Evolutionary conservation across 2,329 filamentous ascomycete species (phyloP), one percentile per base, ranked within the genome.

Genomic region (Magnaporthiopsis incrustans): DNA sequence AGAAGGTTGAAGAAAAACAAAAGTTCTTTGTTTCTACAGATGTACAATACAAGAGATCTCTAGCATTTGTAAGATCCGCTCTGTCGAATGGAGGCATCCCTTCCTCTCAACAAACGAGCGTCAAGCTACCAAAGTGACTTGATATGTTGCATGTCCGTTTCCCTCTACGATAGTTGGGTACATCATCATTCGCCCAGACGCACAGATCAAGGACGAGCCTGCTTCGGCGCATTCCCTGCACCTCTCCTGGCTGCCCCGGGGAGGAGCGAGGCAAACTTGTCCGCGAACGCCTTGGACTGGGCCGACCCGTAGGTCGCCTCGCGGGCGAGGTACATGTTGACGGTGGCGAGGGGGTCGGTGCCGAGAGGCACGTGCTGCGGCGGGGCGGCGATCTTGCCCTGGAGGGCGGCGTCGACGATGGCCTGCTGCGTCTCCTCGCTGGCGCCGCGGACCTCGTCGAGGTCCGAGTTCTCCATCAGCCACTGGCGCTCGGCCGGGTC

Each of bases 241-340:
- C 59, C 33, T 30, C 32, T 11, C 59, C 33, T 60, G 59, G 59
- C 18, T 18, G 64, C 35, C 32, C 62, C 64, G 11, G 73, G 70
- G 63, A 75, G 66, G 67, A 75, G 66, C 60, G 65, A 65, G 38
- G 66, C 66, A 26, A 76, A 64, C 71, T 73, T 75, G 18, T 67
- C 69, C 32, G 72, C 69, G 27, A 76, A 73, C 61, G 64, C 66
- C 22, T 68, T 64, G 26, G 64, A 69, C 53, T 98, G 69, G 57
- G 65, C 62, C 10, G 65, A 64, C 61, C 64, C 69, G 69, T 74
- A 76, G 10, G 71, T 74, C 60, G 68, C 69, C 14, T 77, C 73
- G 56, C 73, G 70, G 58, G 64, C 67, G 62, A 75, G 73, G 65
- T 79, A 80, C 65, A 71, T 77, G 60, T 68, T 69, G 65, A 78